Evolutionary conservation across 148 eudicot species (phyloP), one percentile per base, ranked within the genome.

Genomic region (Linanthus parryae): DNA sequence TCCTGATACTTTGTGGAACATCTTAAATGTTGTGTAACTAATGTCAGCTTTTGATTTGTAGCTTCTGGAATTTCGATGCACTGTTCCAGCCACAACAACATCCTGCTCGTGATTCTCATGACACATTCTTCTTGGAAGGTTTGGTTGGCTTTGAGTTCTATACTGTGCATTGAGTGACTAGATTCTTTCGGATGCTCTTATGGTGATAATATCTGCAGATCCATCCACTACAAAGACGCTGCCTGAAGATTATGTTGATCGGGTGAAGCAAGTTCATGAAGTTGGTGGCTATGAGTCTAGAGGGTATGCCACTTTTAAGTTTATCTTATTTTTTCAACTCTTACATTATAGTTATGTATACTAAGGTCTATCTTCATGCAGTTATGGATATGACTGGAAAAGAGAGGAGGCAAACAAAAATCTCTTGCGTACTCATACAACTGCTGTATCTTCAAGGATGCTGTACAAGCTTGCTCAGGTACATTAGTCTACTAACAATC

Each of bases 51-150:
- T n/a, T n/a, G n/a, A n/a, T 58, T 64, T 73, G 64, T 69, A 87
- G 98, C 74, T 91, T 87, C 72, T 87, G 89, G 89, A 92, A 92
- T 55, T 87, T 92, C 43, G 98, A 92, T 59, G 88, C 89, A 22
- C 65, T 91, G 33, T 91, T 87, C 82, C 96, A 87, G 78, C 96
- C 98, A 11, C 95, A 91, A 62, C 94, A 87, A 66, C 98, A 91
- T 47, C 98, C 96, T 45, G 96, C 98, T 57, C 95, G 98, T 61
- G 98, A 91, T 75, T 83, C 94, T 65, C 98, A 91, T 36, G 98
- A 87, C 70, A 91, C 94, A 12, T 91, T 87, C 76, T 91, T 81
- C 68, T 58, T 91, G 42, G 65, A 75, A 83, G 96, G 98, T 87
- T 46, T 53, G 63, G 38, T 55, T 50, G 27, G 1, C 16, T 66